Evolutionary conservation across 2,329 filamentous ascomycete species (phyloP).

Genomic region (Colletotrichum sojae): DNA sequence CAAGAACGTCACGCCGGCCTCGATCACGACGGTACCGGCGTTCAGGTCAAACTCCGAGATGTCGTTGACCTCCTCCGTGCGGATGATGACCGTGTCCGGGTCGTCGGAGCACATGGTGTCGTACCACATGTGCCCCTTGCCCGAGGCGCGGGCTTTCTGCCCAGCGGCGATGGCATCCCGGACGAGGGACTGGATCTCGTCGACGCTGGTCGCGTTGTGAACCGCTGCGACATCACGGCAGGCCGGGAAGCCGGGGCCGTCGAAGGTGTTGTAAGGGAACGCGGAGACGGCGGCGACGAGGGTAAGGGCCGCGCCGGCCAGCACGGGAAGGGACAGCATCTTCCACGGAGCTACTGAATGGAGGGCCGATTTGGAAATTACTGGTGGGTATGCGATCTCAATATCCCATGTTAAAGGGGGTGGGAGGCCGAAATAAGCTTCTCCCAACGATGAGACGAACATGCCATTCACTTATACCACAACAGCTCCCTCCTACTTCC

Average conservation of each 20-base stretch:
- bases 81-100: conserved; percentile 61
- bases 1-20: too few relatives aligned
- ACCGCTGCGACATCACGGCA: conserved; percentile 60
- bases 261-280: conserved; percentile 63
- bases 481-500: too few relatives aligned
- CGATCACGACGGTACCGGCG: conserved; percentile 30
- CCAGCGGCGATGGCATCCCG: conserved; percentile 55
- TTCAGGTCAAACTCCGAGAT: conserved; percentile 61
- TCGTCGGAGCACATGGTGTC: conserved; percentile 68
- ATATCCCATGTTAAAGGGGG: too few relatives aligned
- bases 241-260: conserved; percentile 62
- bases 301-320: too few relatives aligned
- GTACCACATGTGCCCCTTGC: conserved; percentile 68
- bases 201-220: conserved; percentile 46
- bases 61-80: conserved; percentile 59
- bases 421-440: too few relatives aligned
- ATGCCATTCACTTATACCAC: too few relatives aligned
- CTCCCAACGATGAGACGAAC: too few relatives aligned
- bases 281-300: too few relatives aligned
- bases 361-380: too few relatives aligned
- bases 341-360: too few relatives aligned
- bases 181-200: conserved; percentile 48
- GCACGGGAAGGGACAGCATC: too few relatives aligned
- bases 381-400: too few relatives aligned
- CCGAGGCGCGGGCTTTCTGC: conserved; percentile 57